Conservation (phyloP, 202 grass and related monocot species). For the Zoysia matrella region DNA sequence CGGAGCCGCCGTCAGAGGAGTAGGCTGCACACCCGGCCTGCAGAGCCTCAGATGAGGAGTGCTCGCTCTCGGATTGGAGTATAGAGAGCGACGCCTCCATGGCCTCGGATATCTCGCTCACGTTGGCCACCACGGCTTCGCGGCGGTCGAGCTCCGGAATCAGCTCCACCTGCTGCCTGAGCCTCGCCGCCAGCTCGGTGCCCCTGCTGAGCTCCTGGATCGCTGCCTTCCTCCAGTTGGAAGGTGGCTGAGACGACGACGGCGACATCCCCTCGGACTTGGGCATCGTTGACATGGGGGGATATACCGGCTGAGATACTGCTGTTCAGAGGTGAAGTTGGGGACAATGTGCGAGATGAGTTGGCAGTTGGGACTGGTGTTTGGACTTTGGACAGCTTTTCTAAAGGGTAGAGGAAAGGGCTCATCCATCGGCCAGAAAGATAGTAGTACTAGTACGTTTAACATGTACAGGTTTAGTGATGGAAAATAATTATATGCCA, state of each 20-base stretch:
- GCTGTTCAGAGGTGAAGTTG: background rate
- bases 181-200: constrained; percentile 23
- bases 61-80: constrained; percentile 44
- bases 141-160: constrained; percentile 41
- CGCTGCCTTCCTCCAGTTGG: background rate
- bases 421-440: background rate
- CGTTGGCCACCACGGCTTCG: constrained; percentile 32
- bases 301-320: background rate
- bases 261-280: constrained; percentile 12
- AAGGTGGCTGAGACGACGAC: background rate
- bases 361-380: background rate
- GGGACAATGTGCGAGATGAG: constrained; percentile 18
- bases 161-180: constrained; percentile 45
- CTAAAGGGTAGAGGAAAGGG: background rate
- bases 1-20: background rate
- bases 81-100: constrained; percentile 40
- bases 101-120: constrained; percentile 35
- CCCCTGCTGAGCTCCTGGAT: constrained; percentile 47
- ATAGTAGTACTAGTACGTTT: background rate
- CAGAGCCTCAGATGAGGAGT: background rate
- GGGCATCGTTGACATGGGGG: constrained; percentile 22
- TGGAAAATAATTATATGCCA: background rate
- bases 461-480: background rate
- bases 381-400: constrained; percentile 9
- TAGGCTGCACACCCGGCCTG: background rate